phyloP scores from a whole-genome alignment of 139 green algal genomes.

The Tetradesmus lagerheimii region DNA sequence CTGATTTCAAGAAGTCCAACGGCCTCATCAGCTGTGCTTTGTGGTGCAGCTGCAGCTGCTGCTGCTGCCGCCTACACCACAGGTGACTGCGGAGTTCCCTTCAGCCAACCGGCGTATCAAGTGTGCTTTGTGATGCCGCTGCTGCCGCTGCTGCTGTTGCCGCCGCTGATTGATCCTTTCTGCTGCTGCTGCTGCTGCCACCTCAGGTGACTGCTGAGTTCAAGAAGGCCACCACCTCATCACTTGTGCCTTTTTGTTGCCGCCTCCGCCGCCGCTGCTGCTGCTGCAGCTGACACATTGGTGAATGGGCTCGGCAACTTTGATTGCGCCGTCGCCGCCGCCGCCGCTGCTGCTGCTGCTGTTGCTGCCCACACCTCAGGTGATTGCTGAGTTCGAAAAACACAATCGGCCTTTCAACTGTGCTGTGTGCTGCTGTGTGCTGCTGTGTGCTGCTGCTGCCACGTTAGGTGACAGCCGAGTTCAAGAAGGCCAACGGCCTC shows the following conservation, averaged over 20 bases:
- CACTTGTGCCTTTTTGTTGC: too few species aligned
- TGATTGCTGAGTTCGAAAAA: neutral
- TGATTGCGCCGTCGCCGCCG: too few species aligned
- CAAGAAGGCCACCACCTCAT: conserved; percentile 36
- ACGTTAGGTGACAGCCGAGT: conserved; percentile 41
- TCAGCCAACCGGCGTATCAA: too few species aligned
- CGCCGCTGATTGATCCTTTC: neutral
- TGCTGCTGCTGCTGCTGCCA: neutral
- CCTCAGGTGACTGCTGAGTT: neutral
- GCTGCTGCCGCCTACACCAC: too few species aligned
- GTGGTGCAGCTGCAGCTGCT: too few species aligned
- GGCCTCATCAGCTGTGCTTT: too few species aligned
- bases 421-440: neutral
- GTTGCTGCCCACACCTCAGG: neutral
- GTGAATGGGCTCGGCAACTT: too few species aligned
- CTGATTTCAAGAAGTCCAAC: neutral
- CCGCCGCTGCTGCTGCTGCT: neutral
- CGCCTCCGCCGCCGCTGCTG: too few species aligned
- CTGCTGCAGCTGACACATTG: too few species aligned
- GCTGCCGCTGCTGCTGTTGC: neutral
- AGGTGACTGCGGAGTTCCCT: too few species aligned
- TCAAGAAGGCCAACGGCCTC: conserved; percentile 35
- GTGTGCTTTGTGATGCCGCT: neutral
- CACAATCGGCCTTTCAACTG: too few species aligned
- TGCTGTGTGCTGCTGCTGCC: neutral